A percentile compares a stretch with the other conserved stretches of the same genome.
Conservation (phyloP, 345 rosid species). For the Melastoma malabathricum region DNA sequence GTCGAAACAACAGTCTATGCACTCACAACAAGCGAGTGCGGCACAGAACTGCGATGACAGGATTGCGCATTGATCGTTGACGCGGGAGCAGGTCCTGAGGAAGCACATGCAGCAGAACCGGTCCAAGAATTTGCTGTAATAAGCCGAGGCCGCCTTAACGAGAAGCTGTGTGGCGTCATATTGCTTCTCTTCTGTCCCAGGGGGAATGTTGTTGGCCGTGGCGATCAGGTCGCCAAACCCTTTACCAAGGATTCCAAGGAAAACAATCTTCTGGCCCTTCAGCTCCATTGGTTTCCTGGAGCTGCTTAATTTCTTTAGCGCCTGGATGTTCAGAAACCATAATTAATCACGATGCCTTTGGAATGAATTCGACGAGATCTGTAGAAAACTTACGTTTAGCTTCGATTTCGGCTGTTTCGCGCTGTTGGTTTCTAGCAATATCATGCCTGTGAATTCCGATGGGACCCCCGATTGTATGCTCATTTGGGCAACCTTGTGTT, state of each 20-base stretch:
- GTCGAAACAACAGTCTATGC: conserved; percentile 61
- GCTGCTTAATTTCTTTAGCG: conserved; percentile 14
- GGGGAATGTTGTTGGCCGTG: conserved; percentile 40
- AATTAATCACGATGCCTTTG: too few species aligned
- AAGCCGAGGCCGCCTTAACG: conserved; percentile 47
- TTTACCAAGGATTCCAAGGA: conserved; percentile 32
- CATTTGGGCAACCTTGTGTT: conserved; percentile 47
- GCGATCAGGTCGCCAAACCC: conserved; percentile 67
- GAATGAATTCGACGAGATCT: too few species aligned
- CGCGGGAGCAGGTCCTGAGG: conserved; percentile 39
- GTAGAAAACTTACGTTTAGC: neutral
- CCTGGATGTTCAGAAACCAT: conserved; percentile 7
- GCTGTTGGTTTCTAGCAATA: conserved; percentile 24
- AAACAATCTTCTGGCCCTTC: conserved; percentile 15
- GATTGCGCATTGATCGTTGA: conserved; percentile 51
- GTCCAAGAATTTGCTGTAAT: conserved; percentile 26
- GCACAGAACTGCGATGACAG: conserved; percentile 49
- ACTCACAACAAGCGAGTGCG: conserved; percentile 62
- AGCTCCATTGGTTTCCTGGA: conserved; percentile 17
- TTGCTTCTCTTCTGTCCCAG: conserved; percentile 52
- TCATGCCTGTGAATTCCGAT: conserved; percentile 49
- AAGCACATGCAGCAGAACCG: conserved; percentile 75
- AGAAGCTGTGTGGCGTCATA: conserved; percentile 40
- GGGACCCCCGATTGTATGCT: conserved; percentile 52
- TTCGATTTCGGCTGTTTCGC: conserved; percentile 24